Percentiles rank a stretch among this genome's conserved stretches.
Evolutionary conservation across 1,139 yeast species (phyloP).

Genomic region (Diutina neorugosa): DNA sequence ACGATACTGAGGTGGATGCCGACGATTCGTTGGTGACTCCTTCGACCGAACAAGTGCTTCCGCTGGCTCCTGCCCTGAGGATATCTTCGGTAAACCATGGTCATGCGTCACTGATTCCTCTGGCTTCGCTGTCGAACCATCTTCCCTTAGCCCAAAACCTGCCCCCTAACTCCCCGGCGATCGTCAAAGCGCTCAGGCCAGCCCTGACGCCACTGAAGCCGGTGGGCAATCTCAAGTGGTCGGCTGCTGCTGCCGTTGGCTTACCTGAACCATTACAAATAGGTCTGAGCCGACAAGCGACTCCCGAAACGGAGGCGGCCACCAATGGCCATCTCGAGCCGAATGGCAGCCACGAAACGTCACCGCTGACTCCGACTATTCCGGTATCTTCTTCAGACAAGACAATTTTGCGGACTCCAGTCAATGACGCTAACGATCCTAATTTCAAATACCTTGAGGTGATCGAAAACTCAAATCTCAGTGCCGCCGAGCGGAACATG

Average conservation of each 20-base stretch:
- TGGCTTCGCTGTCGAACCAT: background rate
- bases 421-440: constrained; percentile 7
- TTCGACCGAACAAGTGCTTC: background rate
- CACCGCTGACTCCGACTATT: background rate
- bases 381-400: background rate
- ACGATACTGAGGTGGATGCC: background rate
- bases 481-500: constrained; percentile 21
- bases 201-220: constrained; percentile 59
- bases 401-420: constrained; percentile 5
- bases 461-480: constrained; percentile 20
- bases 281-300: background rate
- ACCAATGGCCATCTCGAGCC: constrained; percentile 1
- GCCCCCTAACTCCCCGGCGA: constrained; percentile 7
- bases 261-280: constrained; percentile 5
- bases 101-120: background rate
- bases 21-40: background rate
- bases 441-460: constrained; percentile 16
- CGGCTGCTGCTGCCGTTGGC: constrained; percentile 51
- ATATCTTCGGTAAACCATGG: background rate
- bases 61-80: background rate
- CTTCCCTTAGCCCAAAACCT: background rate
- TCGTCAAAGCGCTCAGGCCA: constrained; percentile 45
- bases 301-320: background rate
- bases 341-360: background rate
- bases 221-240: constrained; percentile 54